Evolutionary conservation across 208 protist species (phyloP).

Genomic region (Sergeia podlipaevii): DNA sequence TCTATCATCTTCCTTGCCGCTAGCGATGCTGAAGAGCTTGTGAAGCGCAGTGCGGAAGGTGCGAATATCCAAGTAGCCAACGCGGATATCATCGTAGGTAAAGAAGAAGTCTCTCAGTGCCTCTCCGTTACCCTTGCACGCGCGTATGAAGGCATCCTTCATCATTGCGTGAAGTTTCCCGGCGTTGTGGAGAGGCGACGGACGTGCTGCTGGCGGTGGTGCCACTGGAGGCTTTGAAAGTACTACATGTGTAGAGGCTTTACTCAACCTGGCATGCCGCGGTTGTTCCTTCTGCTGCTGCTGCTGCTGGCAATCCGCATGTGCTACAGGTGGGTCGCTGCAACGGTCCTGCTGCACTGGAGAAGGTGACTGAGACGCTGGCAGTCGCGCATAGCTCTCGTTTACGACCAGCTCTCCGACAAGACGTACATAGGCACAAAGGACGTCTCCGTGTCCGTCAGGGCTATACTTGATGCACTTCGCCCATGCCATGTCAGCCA

Average conservation of each 20-base stretch:
- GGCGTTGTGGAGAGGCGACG: not conserved
- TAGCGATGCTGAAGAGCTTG: conserved; percentile 19
- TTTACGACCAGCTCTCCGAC: conserved; percentile 14
- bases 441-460: not conserved
- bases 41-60: conserved; percentile 30
- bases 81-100: conserved; percentile 27
- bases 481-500: no score
- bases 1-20: not conserved
- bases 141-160: conserved; percentile 18
- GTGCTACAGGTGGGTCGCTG: not conserved
- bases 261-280: no score
- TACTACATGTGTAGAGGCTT: no score
- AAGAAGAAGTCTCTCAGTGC: conserved; percentile 26
- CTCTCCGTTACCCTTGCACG: conserved; percentile 27
- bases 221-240: no score
- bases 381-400: conserved; percentile 13
- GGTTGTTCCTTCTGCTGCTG: no score
- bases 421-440: conserved; percentile 18
- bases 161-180: conserved; percentile 21
- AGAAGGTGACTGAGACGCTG: not conserved
- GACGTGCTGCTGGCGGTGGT: not conserved
- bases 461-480: no score
- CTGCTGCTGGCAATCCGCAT: no score
- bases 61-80: conserved; percentile 33
- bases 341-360: not conserved